These are phyloP conservation scores for Aspergillus homomorphus DNA, from an alignment of 495 filamentous ascomycete genomes.

Conservation along the genomic window DNA sequence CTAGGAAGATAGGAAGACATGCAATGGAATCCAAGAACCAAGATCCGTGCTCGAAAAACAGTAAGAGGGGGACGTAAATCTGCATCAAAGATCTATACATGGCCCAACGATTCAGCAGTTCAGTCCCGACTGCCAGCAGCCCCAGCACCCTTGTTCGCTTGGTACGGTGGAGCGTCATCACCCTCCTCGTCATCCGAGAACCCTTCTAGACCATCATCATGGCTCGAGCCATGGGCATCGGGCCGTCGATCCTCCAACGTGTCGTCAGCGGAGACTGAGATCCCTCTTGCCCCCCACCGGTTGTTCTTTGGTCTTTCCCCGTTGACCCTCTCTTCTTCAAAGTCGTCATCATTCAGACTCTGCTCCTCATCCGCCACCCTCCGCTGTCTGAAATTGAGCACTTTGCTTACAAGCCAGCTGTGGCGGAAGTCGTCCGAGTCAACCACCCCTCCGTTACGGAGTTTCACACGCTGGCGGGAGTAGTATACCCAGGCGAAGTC, in stretches of 20 bases:
- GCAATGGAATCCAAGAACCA: neutral
- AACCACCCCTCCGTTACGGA: slow-evolving; percentile 86
- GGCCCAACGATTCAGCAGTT: slow-evolving; percentile 1
- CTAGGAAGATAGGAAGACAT: neutral
- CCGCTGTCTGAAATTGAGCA: slow-evolving; percentile 38
- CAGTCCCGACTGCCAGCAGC: neutral
- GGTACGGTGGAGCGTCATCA: slow-evolving; percentile 10
- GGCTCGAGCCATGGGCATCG: slow-evolving; percentile 12
- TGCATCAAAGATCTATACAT: neutral
- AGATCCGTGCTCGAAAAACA: neutral
- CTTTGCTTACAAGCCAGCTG: slow-evolving; percentile 66
- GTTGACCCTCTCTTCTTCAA: slow-evolving; percentile 22
- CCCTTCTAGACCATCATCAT: slow-evolving; percentile 22
- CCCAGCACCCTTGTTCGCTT: slow-evolving; percentile 6
- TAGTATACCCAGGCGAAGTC: slow-evolving; percentile 99
- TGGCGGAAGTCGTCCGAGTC: slow-evolving; percentile 84
- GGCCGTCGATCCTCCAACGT: slow-evolving; percentile 51
- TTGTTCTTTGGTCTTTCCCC: slow-evolving; percentile 38
- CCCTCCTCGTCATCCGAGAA: slow-evolving; percentile 30
- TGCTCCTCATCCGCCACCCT: slow-evolving; percentile 37
- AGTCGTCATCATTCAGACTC: slow-evolving; percentile 38
- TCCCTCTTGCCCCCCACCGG: slow-evolving; percentile 72
- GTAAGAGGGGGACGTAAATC: neutral
- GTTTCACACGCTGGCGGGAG: slow-evolving; percentile 88
- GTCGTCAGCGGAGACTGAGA: slow-evolving; percentile 79